Base-by-base conservation (phyloP, 176 grass and related monocot species). In the Neostapfia colusana region DNA sequence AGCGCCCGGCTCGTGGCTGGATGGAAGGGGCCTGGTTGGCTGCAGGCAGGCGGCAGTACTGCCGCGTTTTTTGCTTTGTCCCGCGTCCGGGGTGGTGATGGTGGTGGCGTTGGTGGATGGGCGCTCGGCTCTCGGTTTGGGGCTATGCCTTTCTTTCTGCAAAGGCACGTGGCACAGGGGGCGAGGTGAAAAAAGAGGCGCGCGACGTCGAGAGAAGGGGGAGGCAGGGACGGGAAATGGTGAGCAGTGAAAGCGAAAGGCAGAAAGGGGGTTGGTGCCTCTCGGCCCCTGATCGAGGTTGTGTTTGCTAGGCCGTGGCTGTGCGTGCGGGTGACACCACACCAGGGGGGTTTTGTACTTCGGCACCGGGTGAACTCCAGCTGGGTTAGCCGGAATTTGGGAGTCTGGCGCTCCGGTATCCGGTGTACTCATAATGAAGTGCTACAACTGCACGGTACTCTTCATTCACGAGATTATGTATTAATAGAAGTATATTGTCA, bases 241-340 rank as follows among this genome's bases (percentile, higher is more conserved):
- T 89, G 88, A 97, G 81, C 83, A 88, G 84, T 85, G 89, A 88
- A 91, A 91, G 95, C 48, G 79, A 89, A 88, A 87, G 82, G 82
- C 80, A 83, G 85, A 88, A 83, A 75, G 81, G 85, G 85, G 43
- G 68, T 68, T 87, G 85, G 80, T 69, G 75, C 53, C 36, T 71
- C 36, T 81, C 84, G 55, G 83, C 31, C 31, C 1, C 2, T 31
- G 31, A 31, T 31, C 31, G 31, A 31, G 31, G 31, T 31, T 31
- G 1, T 31, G 1, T 31, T 31, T 31, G 1, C 31, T 31, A 31
- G 2, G 31, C 2, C 31, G 25, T 61, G 57, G 25, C 57, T 13
- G 23, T 26, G 9, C 55, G 23, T 25, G 55, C 23, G 21, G 23
- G 21, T 8, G 54, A 28, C 10, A 60, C 25, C 11, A 28, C 10